Conservation (phyloP, 1,139 yeast species). For the Debaryomyces subglobosus region DNA sequence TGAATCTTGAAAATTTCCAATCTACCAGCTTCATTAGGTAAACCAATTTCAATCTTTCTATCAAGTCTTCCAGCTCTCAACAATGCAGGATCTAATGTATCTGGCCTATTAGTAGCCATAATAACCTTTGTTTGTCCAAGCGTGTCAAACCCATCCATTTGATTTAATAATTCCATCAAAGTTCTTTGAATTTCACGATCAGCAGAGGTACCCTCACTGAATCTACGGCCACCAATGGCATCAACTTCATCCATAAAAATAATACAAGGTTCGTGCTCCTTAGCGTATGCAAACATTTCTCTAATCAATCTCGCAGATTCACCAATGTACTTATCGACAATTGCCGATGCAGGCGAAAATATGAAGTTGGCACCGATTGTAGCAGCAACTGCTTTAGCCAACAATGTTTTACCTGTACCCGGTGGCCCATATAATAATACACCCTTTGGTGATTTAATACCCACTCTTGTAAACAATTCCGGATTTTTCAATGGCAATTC, state of each 20-base stretch:
- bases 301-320: constrained; percentile 96
- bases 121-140: constrained; percentile 97
- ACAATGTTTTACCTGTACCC: constrained; percentile 94
- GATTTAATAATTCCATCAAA: constrained; percentile 94
- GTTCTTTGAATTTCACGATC: constrained; percentile 99
- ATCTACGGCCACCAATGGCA: constrained; percentile 98
- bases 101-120: constrained; percentile 99
- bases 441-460: constrained; percentile 98
- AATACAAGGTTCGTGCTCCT: constrained; percentile 97
- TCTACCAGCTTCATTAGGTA: constrained; percentile 97
- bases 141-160: constrained; percentile 98
- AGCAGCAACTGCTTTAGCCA: constrained; percentile 98
- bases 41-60: constrained; percentile 92
- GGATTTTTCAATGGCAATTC: constrained; percentile 97
- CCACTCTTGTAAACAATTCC: constrained; percentile 91
- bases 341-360: constrained; percentile 96
- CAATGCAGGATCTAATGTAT: constrained; percentile 97
- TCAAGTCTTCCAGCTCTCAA: constrained; percentile 98
- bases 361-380: constrained; percentile 98
- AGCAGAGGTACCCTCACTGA: constrained; percentile 98
- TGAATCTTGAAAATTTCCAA: constrained; percentile 95
- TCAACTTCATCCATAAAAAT: constrained; percentile 99
- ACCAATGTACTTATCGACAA: constrained; percentile 98
- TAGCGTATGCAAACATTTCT: constrained; percentile 98
- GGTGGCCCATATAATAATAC: constrained; percentile 98